Evolutionary conservation across 176 grass and related monocot species (phyloP), one percentile per base, ranked within the genome.

Genomic region (Musa schizocarpa): DNA sequence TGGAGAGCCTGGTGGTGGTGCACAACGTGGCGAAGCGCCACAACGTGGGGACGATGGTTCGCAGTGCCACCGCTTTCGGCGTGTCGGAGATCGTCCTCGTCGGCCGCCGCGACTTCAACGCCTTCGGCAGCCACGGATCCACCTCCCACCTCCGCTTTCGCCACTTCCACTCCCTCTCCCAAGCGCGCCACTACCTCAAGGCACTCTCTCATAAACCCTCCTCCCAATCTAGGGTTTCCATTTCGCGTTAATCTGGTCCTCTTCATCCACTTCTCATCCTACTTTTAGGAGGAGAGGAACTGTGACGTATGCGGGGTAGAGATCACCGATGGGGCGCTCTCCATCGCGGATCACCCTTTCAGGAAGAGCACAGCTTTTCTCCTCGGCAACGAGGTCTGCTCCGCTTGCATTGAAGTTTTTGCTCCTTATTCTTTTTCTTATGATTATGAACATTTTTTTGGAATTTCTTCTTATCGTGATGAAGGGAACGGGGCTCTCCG

Each of bases 11-110:
- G 50, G 80, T 89, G 53, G 74, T 91, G 53, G 88, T 89, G 24
- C 90, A 93, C 88, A 93, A 93, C 82, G 85, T 97, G 69, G 90
- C 90, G 9, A 93, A 93, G 74, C 84, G 93, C 71, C 93, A 93
- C 83, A 97, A 93, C 74, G 86, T 98, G 53, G 94, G 94, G 17
- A 98, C 90, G 13, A 81, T 93, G 69, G 84, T 88, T 29, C 82
- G 90, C 63, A 98, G 94, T 74, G 86, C 88, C 21, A 91, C 88
- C 51, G 90, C 88, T 50, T 93, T 91, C 69, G 88, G 94, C 24
- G 88, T 92, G 17, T 80, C 86, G 14, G 94, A 98, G 90, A 72
- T 98, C 77, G 82, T 91, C 19, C 77, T 98, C 55, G 90, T 86
- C 27, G 94, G 90, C 62, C 86, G 88, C 67, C 86, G 88, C 81